These are phyloP conservation scores for Mycena crocata DNA, from an alignment of 768 basidiomycete species.

Conservation along the genomic window DNA sequence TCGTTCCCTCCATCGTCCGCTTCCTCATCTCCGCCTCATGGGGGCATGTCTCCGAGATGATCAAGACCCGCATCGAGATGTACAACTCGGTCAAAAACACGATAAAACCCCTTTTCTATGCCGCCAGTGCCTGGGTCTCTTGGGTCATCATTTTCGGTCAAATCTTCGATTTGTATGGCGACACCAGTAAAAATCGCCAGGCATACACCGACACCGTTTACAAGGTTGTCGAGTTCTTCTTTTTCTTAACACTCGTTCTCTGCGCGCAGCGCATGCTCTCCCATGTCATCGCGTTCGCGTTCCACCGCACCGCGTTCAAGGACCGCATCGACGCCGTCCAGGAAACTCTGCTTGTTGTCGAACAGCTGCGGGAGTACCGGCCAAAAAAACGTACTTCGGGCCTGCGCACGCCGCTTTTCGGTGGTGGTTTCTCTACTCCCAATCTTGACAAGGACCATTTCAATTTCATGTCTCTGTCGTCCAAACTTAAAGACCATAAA, in stretches of 20 bases:
- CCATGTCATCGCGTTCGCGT: constrained; percentile 78
- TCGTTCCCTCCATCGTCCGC: constrained; percentile 68
- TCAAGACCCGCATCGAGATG: constrained; percentile 75
- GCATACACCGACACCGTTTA: constrained; percentile 69
- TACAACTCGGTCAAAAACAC: constrained; percentile 79
- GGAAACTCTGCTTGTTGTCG: constrained; percentile 67
- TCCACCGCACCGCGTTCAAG: constrained; percentile 81
- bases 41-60: constrained; percentile 79
- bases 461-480: constrained; percentile 41
- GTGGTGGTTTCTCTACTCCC: constrained; percentile 46
- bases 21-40: constrained; percentile 68
- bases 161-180: constrained; percentile 68
- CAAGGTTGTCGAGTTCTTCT: constrained; percentile 77
- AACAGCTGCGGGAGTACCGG: constrained; percentile 73
- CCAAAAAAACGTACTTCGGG: constrained; percentile 59
- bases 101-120: constrained; percentile 79
- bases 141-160: constrained; percentile 81
- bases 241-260: constrained; percentile 77
- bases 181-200: constrained; percentile 61
- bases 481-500: constrained; percentile 30
- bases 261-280: constrained; percentile 76
- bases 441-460: constrained; percentile 62
- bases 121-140: constrained; percentile 74
- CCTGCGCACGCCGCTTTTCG: constrained; percentile 59
- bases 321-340: constrained; percentile 75